Percentiles rank a stretch among this genome's conserved stretches.
Evolutionary conservation across 192 early-diverging fungal genomes (phyloP).

Genomic region (Coemansia sp.): DNA sequence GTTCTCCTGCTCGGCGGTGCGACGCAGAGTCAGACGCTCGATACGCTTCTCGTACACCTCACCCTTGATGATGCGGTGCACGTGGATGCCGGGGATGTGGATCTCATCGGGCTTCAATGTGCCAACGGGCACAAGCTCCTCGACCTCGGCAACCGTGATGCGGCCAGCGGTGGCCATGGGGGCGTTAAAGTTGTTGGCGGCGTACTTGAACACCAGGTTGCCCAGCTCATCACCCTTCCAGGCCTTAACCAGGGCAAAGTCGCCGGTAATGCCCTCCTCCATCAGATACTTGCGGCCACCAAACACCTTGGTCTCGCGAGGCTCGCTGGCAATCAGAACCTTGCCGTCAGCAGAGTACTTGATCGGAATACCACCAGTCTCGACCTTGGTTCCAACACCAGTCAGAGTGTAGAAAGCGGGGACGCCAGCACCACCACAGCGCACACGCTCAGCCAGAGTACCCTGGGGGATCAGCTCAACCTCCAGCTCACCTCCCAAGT

Average conservation of each 20-base stretch:
- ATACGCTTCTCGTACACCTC: slow-evolving; percentile 71
- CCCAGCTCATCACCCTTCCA: slow-evolving; percentile 80
- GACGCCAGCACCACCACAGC: slow-evolving; percentile 73
- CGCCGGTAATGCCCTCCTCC: slow-evolving; percentile 73
- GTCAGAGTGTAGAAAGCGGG: slow-evolving; percentile 72
- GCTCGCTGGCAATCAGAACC: slow-evolving; percentile 54
- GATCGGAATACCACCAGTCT: slow-evolving; percentile 70
- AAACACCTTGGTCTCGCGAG: slow-evolving; percentile 65
- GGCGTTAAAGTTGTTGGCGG: slow-evolving; percentile 75
- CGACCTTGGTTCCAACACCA: slow-evolving; percentile 65
- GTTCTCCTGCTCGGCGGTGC: slow-evolving; percentile 28
- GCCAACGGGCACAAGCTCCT: slow-evolving; percentile 73
- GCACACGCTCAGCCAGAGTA: slow-evolving; percentile 71
- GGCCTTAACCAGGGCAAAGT: slow-evolving; percentile 76
- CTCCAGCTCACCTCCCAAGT: slow-evolving; percentile 75
- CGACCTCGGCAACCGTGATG: slow-evolving; percentile 74
- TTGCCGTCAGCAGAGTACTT: slow-evolving; percentile 56
- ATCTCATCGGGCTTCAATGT: slow-evolving; percentile 65
- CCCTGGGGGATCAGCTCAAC: slow-evolving; percentile 76
- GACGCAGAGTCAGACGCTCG: slow-evolving; percentile 58
- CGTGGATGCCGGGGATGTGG: slow-evolving; percentile 70
- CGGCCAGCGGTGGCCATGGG: slow-evolving; percentile 71
- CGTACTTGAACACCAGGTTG: slow-evolving; percentile 68
- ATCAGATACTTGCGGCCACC: slow-evolving; percentile 68
- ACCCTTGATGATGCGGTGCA: slow-evolving; percentile 69